Evolutionary conservation across 2,329 filamentous ascomycete species (phyloP).

Genomic region (Hypoxylon sp.): DNA sequence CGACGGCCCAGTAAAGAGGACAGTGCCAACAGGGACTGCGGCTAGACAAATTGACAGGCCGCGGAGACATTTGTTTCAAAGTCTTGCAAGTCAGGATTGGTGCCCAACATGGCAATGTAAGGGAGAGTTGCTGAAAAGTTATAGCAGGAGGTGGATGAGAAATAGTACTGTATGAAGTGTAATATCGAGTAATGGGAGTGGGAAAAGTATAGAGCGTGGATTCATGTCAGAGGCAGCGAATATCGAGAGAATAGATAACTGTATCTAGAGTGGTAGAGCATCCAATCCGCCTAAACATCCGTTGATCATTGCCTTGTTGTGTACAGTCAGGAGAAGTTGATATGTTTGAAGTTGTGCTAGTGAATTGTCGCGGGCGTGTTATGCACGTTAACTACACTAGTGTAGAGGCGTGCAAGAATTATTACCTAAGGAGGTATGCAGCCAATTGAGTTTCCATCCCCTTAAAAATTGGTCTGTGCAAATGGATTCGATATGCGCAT

Average conservation of each 20-base stretch:
- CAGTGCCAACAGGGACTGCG: neutral
- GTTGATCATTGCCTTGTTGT: neutral
- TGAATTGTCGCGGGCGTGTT: neutral
- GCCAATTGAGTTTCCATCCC: constrained; percentile 30
- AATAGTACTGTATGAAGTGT: neutral
- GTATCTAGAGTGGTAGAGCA: constrained; percentile 6
- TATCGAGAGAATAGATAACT: neutral
- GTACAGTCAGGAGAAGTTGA: neutral
- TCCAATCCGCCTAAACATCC: neutral
- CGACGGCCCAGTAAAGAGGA: constrained; percentile 45
- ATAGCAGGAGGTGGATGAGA: constrained; percentile 1
- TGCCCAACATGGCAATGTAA: neutral
- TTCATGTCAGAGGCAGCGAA: neutral
- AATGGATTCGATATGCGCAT: constrained; percentile 8
- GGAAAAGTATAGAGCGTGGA: constrained; percentile 1
- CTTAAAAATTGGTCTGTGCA: constrained; percentile 8
- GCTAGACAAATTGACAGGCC: constrained; percentile 2
- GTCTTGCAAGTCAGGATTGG: neutral
- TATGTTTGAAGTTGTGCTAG: neutral
- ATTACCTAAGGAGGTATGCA: constrained; percentile 7
- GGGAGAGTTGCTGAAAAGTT: constrained; percentile 1
- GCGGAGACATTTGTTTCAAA: neutral
- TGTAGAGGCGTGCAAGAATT: too few species aligned
- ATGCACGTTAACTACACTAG: constrained; percentile 11
- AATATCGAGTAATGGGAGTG: constrained; percentile 18